These are phyloP conservation scores for Candida albicans DNA, from an alignment of 1,139 yeast genomes.

Conservation along the genomic window DNA sequence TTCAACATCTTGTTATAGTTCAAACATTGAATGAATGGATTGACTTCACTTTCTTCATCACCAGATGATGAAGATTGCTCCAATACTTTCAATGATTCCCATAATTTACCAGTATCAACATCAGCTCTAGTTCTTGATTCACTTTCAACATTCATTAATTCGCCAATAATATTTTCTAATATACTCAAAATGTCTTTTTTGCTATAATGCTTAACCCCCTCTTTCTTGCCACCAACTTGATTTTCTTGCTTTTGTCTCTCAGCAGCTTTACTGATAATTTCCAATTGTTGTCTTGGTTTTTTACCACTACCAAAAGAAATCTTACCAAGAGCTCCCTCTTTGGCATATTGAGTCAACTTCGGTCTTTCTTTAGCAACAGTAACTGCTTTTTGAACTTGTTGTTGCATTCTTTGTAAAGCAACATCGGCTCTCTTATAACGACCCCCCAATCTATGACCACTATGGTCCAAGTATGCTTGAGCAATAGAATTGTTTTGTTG, in stretches of 20 bases:
- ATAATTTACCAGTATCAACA: constrained; percentile 58
- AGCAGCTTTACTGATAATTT: constrained; percentile 58
- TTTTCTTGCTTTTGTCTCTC: constrained; percentile 44
- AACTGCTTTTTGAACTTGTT: constrained; percentile 95
- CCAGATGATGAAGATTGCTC: constrained; percentile 50
- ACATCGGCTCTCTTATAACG: constrained; percentile 89
- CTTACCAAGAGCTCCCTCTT: constrained; percentile 91
- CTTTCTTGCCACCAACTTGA: constrained; percentile 22
- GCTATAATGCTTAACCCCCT: constrained; percentile 33
- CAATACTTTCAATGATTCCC: constrained; percentile 76
- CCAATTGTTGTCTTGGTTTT: constrained; percentile 86
- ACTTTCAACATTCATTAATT: constrained; percentile 79
- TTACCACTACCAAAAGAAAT: constrained; percentile 80
- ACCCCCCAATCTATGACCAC: constrained; percentile 89
- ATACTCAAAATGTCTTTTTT: constrained; percentile 50
- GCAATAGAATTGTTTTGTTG: constrained; percentile 65
- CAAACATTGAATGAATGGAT: constrained; percentile 83
- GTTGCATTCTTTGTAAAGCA: constrained; percentile 97
- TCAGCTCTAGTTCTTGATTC: constrained; percentile 67
- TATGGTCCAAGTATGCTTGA: constrained; percentile 90
- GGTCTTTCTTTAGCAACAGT: constrained; percentile 92
- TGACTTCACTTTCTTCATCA: constrained; percentile 48
- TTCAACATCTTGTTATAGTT: constrained; percentile 88
- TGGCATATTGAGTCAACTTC: constrained; percentile 65
- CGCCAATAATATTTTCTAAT: constrained; percentile 78